Percentiles rank a stretch among this genome's conserved stretches.
Conservation (phyloP, 2,329 filamentous ascomycete species). For the Alternaria sp. region DNA sequence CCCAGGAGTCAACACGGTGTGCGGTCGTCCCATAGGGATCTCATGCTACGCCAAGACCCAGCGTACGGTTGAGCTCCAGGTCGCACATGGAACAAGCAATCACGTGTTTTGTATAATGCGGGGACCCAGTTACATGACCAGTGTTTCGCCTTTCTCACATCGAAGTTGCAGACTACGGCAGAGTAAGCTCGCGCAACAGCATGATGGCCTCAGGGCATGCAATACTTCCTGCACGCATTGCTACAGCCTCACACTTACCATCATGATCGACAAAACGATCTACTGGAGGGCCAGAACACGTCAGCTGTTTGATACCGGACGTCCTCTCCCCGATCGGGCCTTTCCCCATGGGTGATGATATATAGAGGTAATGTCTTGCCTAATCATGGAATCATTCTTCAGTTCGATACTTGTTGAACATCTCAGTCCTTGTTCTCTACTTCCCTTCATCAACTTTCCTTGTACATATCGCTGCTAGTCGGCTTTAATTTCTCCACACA, state of each 20-base stretch:
- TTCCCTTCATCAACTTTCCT: constrained; percentile 18
- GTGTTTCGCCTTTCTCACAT: constrained; percentile 35
- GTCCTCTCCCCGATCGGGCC: constrained; percentile 7
- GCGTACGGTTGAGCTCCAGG: background rate
- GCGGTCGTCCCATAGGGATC: background rate
- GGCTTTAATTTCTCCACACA: constrained; percentile 23
- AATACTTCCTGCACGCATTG: constrained; percentile 21
- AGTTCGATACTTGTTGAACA: constrained; percentile 21
- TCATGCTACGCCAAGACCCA: background rate
- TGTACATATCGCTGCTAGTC: constrained; percentile 38
- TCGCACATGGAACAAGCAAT: background rate
- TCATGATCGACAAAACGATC: constrained; percentile 3
- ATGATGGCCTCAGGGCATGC: constrained; percentile 29
- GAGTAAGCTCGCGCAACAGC: constrained; percentile 23
- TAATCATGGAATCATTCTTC: constrained; percentile 1
- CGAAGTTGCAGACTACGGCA: constrained; percentile 32
- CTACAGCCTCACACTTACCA: constrained; percentile 13
- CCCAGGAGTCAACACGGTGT: background rate
- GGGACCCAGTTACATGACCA: constrained; percentile 20
- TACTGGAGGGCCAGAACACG: constrained; percentile 10
- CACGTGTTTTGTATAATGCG: constrained; percentile 5
- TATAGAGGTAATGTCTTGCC: constrained; percentile 16
- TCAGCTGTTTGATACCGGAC: constrained; percentile 19
- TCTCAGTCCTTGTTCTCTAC: constrained; percentile 15
- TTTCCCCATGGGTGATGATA: constrained; percentile 4